phyloP scores from a whole-genome alignment of 2,329 filamentous ascomycete species.

The Neopestalotiopsis clavispora region DNA sequence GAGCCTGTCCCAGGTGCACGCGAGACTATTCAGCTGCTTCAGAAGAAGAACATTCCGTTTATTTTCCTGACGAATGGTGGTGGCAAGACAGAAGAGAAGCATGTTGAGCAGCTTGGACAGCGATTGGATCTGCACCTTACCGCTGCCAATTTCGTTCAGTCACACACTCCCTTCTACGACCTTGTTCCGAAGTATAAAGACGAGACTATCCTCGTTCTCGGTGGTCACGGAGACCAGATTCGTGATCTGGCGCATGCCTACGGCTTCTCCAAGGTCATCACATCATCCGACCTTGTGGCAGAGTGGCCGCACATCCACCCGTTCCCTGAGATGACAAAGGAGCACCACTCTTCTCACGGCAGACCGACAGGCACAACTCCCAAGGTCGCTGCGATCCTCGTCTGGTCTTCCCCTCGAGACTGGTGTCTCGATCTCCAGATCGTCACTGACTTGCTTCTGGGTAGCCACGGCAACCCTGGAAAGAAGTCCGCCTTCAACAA shows the following conservation, averaged over 20 bases:
- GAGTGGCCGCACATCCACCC: constrained; percentile 33
- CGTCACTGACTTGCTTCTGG: constrained; percentile 36
- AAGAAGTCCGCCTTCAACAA: constrained; percentile 67
- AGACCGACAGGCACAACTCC: constrained; percentile 35
- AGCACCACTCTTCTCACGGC: constrained; percentile 42
- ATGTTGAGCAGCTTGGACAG: constrained; percentile 62
- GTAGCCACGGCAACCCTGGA: constrained; percentile 61
- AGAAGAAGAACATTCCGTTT: constrained; percentile 68
- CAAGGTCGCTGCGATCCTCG: constrained; percentile 36
- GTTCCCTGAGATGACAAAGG: constrained; percentile 41
- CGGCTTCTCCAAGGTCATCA: constrained; percentile 43
- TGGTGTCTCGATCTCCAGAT: constrained; percentile 41
- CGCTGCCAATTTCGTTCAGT: constrained; percentile 65
- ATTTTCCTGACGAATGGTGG: constrained; percentile 79
- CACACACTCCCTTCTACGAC: constrained; percentile 73
- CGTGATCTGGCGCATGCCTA: constrained; percentile 35
- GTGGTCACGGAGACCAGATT: constrained; percentile 47
- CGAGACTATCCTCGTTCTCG: constrained; percentile 57
- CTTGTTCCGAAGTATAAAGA: constrained; percentile 54
- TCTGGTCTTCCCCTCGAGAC: constrained; percentile 40
- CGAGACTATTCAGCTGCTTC: constrained; percentile 63
- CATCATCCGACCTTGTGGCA: constrained; percentile 38
- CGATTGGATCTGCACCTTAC: constrained; percentile 54
- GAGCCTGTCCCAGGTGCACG: constrained; percentile 66
- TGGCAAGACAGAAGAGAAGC: constrained; percentile 67